phyloP scores from a whole-genome alignment of 495 filamentous ascomycete genomes.

The Aspergillus baeticus region DNA sequence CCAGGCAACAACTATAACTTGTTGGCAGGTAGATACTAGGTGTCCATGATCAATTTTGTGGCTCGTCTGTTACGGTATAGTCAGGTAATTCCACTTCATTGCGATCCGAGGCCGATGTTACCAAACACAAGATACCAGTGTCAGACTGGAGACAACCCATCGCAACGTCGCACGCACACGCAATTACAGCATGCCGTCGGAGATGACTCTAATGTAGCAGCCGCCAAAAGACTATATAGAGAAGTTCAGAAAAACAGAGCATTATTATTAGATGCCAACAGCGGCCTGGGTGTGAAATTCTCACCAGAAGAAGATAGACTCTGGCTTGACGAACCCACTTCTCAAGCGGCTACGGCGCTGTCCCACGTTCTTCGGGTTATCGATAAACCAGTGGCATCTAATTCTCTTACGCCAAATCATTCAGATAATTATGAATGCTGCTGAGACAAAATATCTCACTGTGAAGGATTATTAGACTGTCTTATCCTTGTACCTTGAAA shows the following conservation, averaged over 20 bases:
- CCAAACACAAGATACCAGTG: constrained; percentile 10
- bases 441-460: not conserved
- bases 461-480: not conserved
- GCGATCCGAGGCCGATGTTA: constrained; percentile 10
- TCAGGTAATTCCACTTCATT: constrained; percentile 1
- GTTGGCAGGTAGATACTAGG: no score
- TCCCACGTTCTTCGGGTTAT: constrained; percentile 21
- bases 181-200: not conserved
- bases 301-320: no score
- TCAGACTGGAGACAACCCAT: constrained; percentile 6
- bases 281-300: no score
- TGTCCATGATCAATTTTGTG: no score
- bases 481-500: not conserved
- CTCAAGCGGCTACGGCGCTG: constrained; percentile 21
- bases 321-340: not conserved
- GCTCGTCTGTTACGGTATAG: constrained; percentile 11
- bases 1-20: no score
- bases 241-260: not conserved
- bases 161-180: constrained; percentile 10
- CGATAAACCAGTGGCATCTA: not conserved
- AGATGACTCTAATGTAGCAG: not conserved
- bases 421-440: no score
- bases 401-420: no score
- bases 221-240: not conserved
- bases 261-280: no score